A percentile compares a stretch with the other conserved stretches of the same genome.
Evolutionary conservation across 176 grass and related monocot species (phyloP).

Genomic region (Oryza glaberrima): DNA sequence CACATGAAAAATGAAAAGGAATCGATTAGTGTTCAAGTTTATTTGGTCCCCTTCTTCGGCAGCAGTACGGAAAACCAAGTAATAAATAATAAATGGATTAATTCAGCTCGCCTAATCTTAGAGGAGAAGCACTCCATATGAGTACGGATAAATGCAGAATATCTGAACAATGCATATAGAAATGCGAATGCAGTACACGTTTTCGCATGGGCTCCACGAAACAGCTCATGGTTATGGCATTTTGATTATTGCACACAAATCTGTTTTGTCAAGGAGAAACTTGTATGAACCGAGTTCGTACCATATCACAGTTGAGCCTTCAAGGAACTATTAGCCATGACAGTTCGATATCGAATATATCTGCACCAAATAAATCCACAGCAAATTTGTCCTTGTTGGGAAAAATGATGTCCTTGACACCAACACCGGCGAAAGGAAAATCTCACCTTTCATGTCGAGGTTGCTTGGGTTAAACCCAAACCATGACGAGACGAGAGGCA

Average conservation of each 20-base stretch:
- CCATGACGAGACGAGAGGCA: constrained; percentile 33
- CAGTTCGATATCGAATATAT: neutral
- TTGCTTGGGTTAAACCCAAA: constrained; percentile 48
- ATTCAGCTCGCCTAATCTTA: no score
- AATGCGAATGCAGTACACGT: neutral
- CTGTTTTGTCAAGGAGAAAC: neutral
- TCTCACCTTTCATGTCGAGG: constrained; percentile 23
- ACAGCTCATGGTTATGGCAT: neutral
- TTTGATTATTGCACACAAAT: neutral
- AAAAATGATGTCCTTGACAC: constrained; percentile 13
- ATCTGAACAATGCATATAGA: neutral
- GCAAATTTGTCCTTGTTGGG: neutral
- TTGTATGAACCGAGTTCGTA: neutral
- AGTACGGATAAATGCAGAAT: no score
- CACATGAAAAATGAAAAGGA: no score
- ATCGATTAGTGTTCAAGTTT: no score
- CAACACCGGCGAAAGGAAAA: constrained; percentile 31
- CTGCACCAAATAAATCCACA: neutral
- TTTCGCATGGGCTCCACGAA: neutral
- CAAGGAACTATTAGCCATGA: neutral
- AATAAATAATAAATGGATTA: no score
- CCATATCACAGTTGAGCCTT: neutral
- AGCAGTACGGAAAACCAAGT: no score
- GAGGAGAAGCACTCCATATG: no score
- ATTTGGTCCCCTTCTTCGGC: no score